phyloP scores from a whole-genome alignment of 495 filamentous ascomycete species.

The Penicillium paxilli region DNA sequence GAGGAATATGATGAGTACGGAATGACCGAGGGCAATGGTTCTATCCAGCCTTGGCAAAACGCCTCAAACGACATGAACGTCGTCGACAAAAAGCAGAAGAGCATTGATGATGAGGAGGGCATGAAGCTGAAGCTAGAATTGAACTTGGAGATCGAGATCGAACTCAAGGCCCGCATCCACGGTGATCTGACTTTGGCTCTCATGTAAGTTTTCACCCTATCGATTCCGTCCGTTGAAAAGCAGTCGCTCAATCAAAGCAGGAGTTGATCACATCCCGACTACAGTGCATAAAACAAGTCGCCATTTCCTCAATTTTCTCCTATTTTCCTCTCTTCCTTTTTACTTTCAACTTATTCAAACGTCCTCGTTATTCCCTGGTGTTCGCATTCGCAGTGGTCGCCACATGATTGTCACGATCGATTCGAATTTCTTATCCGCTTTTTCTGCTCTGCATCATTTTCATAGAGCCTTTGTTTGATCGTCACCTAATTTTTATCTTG shows the following conservation, averaged over 20 bases:
- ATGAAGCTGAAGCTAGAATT: slow-evolving; percentile 77
- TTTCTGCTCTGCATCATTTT: slow-evolving; percentile 2
- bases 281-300: slow-evolving; percentile 28
- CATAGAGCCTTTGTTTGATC: slow-evolving; percentile 9
- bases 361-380: background rate
- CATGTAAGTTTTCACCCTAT: slow-evolving; percentile 62
- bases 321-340: background rate
- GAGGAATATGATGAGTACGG: slow-evolving; percentile 34
- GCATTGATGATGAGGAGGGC: slow-evolving; percentile 43
- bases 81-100: slow-evolving; percentile 28
- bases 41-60: slow-evolving; percentile 47
- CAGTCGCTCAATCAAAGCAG: slow-evolving; percentile 24
- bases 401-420: slow-evolving; percentile 18
- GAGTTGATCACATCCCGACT: slow-evolving; percentile 32
- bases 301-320: background rate
- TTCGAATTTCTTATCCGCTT: slow-evolving; percentile 3
- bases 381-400: slow-evolving; percentile 3
- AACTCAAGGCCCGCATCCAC: slow-evolving; percentile 87
- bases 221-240: background rate
- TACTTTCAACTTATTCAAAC: background rate
- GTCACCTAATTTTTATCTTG: slow-evolving; percentile 1
- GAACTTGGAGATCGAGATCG: slow-evolving; percentile 85
- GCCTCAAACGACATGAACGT: slow-evolving; percentile 33
- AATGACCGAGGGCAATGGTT: slow-evolving; percentile 26
- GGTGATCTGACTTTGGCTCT: slow-evolving; percentile 84